These are phyloP conservation scores for Alnus glutinosa DNA, from an alignment of 306 rosid species.

Conservation along the genomic window DNA sequence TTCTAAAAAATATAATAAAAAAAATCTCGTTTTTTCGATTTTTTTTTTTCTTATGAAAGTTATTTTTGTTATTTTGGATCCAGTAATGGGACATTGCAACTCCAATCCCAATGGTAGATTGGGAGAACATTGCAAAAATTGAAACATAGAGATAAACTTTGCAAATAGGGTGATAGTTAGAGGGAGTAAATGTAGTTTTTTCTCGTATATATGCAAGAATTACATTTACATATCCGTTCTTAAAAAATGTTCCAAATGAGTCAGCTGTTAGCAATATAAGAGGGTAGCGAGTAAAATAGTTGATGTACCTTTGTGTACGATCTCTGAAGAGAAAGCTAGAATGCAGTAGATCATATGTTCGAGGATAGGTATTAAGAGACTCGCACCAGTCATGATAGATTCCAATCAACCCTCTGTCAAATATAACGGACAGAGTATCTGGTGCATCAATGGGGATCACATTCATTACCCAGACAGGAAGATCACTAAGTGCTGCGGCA, in stretches of 20 bases:
- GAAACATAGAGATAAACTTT: too few relatives aligned
- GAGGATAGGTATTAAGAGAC: conserved; percentile 83
- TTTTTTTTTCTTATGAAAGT: too few relatives aligned
- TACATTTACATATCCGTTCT: too few relatives aligned
- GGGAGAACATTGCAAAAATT: too few relatives aligned
- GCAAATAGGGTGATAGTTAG: too few relatives aligned
- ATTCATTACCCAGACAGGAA: conserved; percentile 90
- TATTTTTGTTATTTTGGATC: too few relatives aligned
- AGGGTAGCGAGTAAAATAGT: background rate
- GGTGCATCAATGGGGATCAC: conserved; percentile 69
- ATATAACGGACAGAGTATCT: conserved; percentile 66
- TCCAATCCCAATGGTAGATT: too few relatives aligned
- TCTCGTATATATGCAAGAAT: background rate
- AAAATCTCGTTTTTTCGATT: too few relatives aligned
- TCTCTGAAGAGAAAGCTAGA: conserved; percentile 67
- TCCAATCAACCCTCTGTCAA: conserved; percentile 86
- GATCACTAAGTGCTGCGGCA: conserved; percentile 80
- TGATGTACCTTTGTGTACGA: conserved; percentile 58
- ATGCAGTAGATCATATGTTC: conserved; percentile 86
- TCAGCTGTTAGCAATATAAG: background rate
- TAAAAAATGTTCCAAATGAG: background rate
- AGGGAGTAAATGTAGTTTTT: too few relatives aligned
- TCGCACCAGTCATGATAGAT: conserved; percentile 97
- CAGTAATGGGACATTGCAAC: too few relatives aligned
- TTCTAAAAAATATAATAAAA: too few relatives aligned